A percentile compares a stretch with the other conserved stretches of the same genome.
Conservation (phyloP, 208 protist species). For the Leishmania tarentolae region DNA sequence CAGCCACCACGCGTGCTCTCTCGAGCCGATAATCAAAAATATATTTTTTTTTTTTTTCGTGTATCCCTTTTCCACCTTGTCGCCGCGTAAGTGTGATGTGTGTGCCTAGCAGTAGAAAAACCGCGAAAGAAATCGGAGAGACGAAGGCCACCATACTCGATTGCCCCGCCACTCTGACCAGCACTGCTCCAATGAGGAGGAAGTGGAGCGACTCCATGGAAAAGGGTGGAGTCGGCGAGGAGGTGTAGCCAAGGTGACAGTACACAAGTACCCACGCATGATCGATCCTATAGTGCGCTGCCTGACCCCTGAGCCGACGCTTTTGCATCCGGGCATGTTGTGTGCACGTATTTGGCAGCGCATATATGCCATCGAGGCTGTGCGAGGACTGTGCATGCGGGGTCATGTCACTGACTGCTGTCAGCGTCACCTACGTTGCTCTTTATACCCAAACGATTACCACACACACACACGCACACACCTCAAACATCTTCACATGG, state of each 20-base stretch:
- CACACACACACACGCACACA: background rate
- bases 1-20: background rate
- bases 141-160: background rate
- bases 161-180: background rate
- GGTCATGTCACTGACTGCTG: background rate
- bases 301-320: background rate
- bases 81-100: background rate
- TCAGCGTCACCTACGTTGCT: background rate
- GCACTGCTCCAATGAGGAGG: background rate
- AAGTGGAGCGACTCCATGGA: no score
- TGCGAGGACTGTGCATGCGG: background rate
- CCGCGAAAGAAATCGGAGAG: background rate
- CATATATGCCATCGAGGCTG: background rate
- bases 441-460: background rate
- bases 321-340: background rate
- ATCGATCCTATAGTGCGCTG: background rate
- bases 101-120: background rate
- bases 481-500: background rate
- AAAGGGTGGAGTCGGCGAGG: no score
- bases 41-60: background rate
- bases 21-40: background rate
- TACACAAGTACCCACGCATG: background rate
- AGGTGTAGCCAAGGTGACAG: background rate
- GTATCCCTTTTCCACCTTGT: background rate
- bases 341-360: background rate